These are phyloP conservation scores for Tubosaeta sp. DNA, from an alignment of 768 basidiomycete species.

Conservation along the genomic window DNA sequence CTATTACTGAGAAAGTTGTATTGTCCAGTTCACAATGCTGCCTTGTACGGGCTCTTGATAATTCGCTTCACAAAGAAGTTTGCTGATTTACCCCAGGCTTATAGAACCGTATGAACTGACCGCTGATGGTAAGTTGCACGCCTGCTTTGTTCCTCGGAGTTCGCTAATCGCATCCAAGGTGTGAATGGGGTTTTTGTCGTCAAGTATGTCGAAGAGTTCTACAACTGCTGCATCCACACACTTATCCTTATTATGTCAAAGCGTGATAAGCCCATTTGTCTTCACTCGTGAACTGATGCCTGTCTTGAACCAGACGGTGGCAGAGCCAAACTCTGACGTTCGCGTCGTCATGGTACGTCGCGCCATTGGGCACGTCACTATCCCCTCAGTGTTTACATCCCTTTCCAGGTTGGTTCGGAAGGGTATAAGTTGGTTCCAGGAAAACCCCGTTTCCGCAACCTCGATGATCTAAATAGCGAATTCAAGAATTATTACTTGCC, in stretches of 20 bases:
- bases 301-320: conserved; percentile 46
- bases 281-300: conserved; percentile 54
- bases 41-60: conserved; percentile 31
- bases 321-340: conserved; percentile 48
- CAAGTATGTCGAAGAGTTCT: conserved; percentile 33
- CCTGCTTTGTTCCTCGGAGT: background rate
- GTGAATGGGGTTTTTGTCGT: conserved; percentile 37
- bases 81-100: conserved; percentile 15
- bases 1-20: background rate
- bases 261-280: conserved; percentile 52
- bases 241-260: conserved; percentile 7
- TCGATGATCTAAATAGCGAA: conserved; percentile 35
- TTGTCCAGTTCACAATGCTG: conserved; percentile 53
- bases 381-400: background rate
- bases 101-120: conserved; percentile 18
- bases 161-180: conserved; percentile 25
- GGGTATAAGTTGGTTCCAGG: conserved; percentile 21
- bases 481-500: conserved; percentile 22
- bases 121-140: conserved; percentile 22
- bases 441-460: conserved; percentile 24
- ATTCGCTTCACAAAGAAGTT: background rate
- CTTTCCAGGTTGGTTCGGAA: conserved; percentile 32
- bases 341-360: conserved; percentile 52
- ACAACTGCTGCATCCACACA: background rate
- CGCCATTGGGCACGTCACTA: background rate